Evolutionary conservation across 768 basidiomycete species (phyloP).

Genomic region (Boletus bicolor): DNA sequence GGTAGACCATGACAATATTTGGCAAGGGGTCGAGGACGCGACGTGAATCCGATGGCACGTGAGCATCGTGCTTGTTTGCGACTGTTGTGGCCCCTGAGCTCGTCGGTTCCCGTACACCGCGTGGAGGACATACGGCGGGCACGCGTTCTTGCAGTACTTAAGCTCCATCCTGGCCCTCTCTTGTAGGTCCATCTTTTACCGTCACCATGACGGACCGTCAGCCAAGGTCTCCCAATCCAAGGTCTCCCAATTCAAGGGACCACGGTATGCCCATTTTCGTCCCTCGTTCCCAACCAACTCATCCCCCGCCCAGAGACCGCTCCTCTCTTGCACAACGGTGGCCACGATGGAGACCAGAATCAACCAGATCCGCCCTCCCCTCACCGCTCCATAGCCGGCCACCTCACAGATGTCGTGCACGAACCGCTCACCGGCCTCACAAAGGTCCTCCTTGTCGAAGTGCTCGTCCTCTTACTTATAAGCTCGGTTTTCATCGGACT

Average conservation of each 20-base stretch:
- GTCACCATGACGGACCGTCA: conserved; percentile 54
- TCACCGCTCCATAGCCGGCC: conserved; percentile 27
- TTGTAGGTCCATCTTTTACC: conserved; percentile 15
- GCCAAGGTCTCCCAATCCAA: conserved; percentile 48
- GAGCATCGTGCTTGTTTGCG: conserved; percentile 13
- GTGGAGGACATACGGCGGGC: conserved; percentile 26
- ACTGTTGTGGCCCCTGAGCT: conserved; percentile 16
- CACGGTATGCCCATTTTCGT: conserved; percentile 39
- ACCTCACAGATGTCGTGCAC: conserved; percentile 54
- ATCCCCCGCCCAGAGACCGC: conserved; percentile 49
- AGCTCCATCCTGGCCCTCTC: conserved; percentile 9
- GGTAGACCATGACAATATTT: conserved; percentile 50
- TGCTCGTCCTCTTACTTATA: conserved; percentile 75
- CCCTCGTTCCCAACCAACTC: background rate
- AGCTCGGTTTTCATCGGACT: conserved; percentile 89
- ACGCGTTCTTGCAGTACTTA: conserved; percentile 32
- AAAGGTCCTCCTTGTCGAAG: conserved; percentile 73
- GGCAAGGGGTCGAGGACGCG: background rate
- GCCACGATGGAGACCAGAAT: conserved; percentile 38
- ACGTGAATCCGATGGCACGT: conserved; percentile 10
- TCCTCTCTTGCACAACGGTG: conserved; percentile 55
- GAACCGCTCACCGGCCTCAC: conserved; percentile 83
- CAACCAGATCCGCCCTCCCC: conserved; percentile 36
- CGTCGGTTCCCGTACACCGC: conserved; percentile 16
- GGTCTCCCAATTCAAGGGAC: conserved; percentile 58